Evolutionary conservation across 345 rosid genomes (phyloP).

Genomic region (Brassica napus): DNA sequence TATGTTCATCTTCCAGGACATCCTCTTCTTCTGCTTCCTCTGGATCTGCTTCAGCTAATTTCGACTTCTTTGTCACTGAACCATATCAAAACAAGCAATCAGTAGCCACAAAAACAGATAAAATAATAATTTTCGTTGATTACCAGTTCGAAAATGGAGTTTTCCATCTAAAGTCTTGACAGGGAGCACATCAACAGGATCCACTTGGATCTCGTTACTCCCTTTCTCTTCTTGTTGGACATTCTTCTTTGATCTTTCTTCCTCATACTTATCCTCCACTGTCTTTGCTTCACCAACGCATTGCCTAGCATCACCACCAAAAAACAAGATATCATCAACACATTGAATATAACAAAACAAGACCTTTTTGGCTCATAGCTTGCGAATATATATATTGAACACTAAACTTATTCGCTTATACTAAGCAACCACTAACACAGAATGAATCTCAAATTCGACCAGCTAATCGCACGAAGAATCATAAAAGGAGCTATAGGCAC

Average conservation of each 20-base stretch:
- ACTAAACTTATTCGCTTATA: neutral
- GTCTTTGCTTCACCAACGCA: slow-evolving; percentile 49
- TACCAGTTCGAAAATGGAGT: slow-evolving; percentile 64
- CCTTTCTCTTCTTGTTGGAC: slow-evolving; percentile 44
- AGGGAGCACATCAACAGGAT: slow-evolving; percentile 83
- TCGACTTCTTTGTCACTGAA: slow-evolving; percentile 46
- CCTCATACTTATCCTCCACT: slow-evolving; percentile 79
- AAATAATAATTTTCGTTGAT: neutral
- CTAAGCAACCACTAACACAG: neutral
- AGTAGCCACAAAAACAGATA: neutral
- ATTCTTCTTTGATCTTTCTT: slow-evolving; percentile 58
- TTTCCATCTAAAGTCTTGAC: slow-evolving; percentile 80
- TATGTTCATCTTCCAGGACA: slow-evolving; percentile 40
- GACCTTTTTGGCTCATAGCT: neutral
- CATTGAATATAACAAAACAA: neutral
- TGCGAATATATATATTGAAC: neutral
- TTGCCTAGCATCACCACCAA: slow-evolving; percentile 40
- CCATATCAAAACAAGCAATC: slow-evolving; percentile 13
- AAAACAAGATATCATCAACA: neutral
- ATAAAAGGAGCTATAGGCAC: slow-evolving; percentile 31
- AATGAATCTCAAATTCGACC: neutral
- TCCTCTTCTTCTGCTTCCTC: slow-evolving; percentile 38
- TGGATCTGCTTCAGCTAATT: slow-evolving; percentile 24
- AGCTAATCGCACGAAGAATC: too few species aligned
- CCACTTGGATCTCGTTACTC: slow-evolving; percentile 46